Evolutionary conservation across 2,329 filamentous ascomycete species (phyloP).

Genomic region (Sporothrix euskadiensis): DNA sequence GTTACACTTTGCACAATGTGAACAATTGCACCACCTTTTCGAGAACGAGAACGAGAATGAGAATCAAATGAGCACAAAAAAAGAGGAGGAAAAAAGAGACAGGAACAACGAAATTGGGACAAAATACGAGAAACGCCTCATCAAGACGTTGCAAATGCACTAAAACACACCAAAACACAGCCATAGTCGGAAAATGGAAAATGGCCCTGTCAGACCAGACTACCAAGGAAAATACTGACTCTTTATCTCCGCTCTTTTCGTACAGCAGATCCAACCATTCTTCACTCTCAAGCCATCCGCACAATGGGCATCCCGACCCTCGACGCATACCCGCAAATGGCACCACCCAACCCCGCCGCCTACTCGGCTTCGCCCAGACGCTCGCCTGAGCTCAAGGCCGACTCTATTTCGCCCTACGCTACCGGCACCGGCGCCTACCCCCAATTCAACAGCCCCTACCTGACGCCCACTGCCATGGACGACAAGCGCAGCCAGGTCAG

Average conservation of each 20-base stretch:
- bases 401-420: conserved; percentile 51
- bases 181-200: neutral
- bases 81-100: neutral
- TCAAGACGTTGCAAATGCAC: neutral
- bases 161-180: neutral
- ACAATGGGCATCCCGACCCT: conserved; percentile 53
- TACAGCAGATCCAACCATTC: conserved; percentile 55
- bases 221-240: conserved; percentile 40
- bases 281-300: conserved; percentile 55
- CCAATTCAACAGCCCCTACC: conserved; percentile 47
- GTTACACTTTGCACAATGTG: conserved; percentile 38
- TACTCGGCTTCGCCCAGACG: conserved; percentile 66
- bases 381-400: conserved; percentile 53
- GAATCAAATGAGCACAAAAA: neutral
- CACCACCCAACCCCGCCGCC: conserved; percentile 41
- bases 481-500: conserved; percentile 51
- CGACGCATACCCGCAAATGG: conserved; percentile 53
- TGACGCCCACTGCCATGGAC: conserved; percentile 46
- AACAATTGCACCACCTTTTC: neutral
- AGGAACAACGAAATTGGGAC: neutral
- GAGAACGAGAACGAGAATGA: no score
- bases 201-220: neutral
- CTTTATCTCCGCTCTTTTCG: conserved; percentile 45
- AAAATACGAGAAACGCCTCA: neutral
- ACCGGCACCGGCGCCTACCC: conserved; percentile 46